These are phyloP conservation scores for Neopestalotiopsis rosae DNA, from an alignment of 2,329 filamentous ascomycete genomes.

Conservation along the genomic window DNA sequence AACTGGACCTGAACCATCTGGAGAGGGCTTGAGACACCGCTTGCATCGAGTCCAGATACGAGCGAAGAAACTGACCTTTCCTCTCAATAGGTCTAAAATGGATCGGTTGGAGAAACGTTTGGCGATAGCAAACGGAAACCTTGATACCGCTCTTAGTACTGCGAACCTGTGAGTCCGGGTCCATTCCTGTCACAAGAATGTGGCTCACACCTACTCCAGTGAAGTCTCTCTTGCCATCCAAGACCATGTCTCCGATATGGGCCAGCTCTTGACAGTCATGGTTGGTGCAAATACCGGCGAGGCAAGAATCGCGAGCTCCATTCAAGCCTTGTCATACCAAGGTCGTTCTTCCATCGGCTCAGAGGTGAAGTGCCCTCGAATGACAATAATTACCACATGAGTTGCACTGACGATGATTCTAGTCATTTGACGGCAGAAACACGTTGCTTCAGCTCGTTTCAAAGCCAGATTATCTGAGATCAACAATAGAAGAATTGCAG, in stretches of 20 bases:
- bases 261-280: background rate
- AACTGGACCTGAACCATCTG: background rate
- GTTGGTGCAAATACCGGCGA: background rate
- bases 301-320: background rate
- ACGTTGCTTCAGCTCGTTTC: background rate
- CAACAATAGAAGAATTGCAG: background rate
- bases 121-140: background rate
- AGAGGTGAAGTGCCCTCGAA: background rate
- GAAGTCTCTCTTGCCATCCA: background rate
- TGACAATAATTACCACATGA: background rate
- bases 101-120: background rate
- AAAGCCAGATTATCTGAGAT: background rate
- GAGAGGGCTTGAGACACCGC: background rate
- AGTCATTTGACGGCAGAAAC: background rate
- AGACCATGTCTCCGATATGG: background rate
- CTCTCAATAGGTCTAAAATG: background rate
- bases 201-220: background rate
- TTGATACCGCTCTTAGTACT: background rate
- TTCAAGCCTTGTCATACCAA: background rate
- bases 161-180: background rate
- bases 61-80: background rate
- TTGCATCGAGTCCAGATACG: background rate
- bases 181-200: background rate
- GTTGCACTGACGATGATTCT: background rate
- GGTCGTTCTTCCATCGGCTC: background rate